A percentile compares a stretch with the other conserved stretches of the same genome.
phyloP scores from a whole-genome alignment of 495 filamentous ascomycete species.

The Aspergillus wentii region DNA sequence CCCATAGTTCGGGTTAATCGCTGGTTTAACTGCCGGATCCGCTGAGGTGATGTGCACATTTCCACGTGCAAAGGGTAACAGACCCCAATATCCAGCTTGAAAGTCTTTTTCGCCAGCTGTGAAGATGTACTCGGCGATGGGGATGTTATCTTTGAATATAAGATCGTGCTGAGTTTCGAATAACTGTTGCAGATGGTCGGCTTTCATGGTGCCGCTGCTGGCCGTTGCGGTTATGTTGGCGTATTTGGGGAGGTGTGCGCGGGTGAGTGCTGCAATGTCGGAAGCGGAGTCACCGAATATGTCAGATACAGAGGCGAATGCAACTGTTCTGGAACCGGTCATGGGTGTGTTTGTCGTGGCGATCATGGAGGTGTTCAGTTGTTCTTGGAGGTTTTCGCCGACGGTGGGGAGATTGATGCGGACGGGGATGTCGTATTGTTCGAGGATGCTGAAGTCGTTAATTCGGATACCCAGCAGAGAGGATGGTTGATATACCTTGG shows the following conservation, averaged over 20 bases:
- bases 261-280: conserved; percentile 32
- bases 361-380: conserved; percentile 20
- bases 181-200: conserved; percentile 4
- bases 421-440: conserved; percentile 30
- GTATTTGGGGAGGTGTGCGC: conserved; percentile 26
- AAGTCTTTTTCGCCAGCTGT: conserved; percentile 14
- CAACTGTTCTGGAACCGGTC: conserved; percentile 1
- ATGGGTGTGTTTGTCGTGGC: not conserved
- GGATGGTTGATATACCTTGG: conserved; percentile 5
- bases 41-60: conserved; percentile 27
- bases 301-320: conserved; percentile 2
- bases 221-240: conserved; percentile 16
- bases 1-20: conserved; percentile 24
- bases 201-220: conserved; percentile 21
- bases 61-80: conserved; percentile 49
- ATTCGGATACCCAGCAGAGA: not conserved
- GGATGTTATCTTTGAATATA: conserved; percentile 37
- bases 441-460: conserved; percentile 19
- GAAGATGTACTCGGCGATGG: conserved; percentile 35
- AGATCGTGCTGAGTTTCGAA: conserved; percentile 38
- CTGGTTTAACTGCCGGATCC: conserved; percentile 7
- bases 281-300: not conserved
- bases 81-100: conserved; percentile 34
- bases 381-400: conserved; percentile 46
- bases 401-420: conserved; percentile 36